A percentile compares a stretch with the other conserved stretches of the same genome.
These are phyloP conservation scores for Apiospora koreana DNA, from an alignment of 2,329 filamentous ascomycete species.

Conservation along the genomic window DNA sequence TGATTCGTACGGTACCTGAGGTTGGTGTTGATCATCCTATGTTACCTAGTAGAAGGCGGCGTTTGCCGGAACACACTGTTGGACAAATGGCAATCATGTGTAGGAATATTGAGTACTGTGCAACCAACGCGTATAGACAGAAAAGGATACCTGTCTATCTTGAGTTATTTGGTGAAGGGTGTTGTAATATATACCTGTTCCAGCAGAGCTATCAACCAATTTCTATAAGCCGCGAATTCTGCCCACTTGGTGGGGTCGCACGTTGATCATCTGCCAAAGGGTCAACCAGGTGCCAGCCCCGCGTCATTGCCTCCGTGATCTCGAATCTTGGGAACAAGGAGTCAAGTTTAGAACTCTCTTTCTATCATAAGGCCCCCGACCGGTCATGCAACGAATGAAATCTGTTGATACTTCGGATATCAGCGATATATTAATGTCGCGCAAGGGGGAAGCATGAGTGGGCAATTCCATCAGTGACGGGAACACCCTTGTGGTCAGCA, in stretches of 20 bases:
- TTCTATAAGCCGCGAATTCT: not conserved
- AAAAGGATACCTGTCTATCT: too few species aligned
- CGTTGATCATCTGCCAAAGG: not conserved
- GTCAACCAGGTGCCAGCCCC: not conserved
- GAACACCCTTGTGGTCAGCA: slow-evolving; percentile 6
- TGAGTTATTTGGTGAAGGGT: too few species aligned
- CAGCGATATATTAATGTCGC: not conserved
- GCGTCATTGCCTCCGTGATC: not conserved
- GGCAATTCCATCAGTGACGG: not conserved
- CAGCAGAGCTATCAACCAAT: too few species aligned
- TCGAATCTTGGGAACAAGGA: not conserved
- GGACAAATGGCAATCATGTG: not conserved
- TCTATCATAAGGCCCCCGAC: not conserved
- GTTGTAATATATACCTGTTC: too few species aligned
- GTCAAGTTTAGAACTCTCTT: not conserved
- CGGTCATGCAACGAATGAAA: not conserved
- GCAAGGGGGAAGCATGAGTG: not conserved
- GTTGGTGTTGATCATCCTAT: not conserved
- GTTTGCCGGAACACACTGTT: not conserved
- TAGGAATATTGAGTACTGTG: not conserved
- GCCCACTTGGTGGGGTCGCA: not conserved
- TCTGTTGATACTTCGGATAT: not conserved
- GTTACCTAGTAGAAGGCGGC: not conserved
- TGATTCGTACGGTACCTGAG: not conserved
- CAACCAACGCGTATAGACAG: not conserved